Conservation (phyloP, 352 stramenopile species). For the Pythium scleroteichum region DNA sequence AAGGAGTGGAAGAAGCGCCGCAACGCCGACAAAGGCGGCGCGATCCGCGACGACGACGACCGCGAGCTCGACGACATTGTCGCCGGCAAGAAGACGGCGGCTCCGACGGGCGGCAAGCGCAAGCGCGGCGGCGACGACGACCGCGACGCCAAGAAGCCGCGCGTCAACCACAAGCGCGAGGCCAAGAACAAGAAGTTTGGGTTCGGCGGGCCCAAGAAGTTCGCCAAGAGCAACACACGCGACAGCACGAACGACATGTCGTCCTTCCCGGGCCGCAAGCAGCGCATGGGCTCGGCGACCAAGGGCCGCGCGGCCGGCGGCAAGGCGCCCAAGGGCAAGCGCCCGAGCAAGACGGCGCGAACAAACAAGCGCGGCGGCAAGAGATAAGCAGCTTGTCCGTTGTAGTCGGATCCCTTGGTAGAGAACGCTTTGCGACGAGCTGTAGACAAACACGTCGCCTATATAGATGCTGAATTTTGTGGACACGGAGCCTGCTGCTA, state of each 20-base stretch:
- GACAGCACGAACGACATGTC: constrained; percentile 84
- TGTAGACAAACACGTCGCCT: too few species aligned
- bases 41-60: constrained; percentile 62
- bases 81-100: constrained; percentile 51
- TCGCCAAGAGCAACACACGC: constrained; percentile 78
- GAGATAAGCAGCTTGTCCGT: constrained; percentile 19
- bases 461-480: constrained; percentile 14
- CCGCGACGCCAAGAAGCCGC: constrained; percentile 59
- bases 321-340: constrained; percentile 32
- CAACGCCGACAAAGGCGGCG: constrained; percentile 68
- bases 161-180: constrained; percentile 67
- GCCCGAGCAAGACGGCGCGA: constrained; percentile 28
- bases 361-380: constrained; percentile 30
- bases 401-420: too few species aligned
- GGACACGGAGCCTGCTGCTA: not conserved
- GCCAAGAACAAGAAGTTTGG: constrained; percentile 83
- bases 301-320: constrained; percentile 19
- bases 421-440: too few species aligned
- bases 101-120: constrained; percentile 41
- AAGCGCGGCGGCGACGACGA: constrained; percentile 34
- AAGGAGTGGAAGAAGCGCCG: constrained; percentile 90
- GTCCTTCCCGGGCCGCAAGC: constrained; percentile 47
- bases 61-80: constrained; percentile 67
- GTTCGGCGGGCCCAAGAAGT: constrained; percentile 79
- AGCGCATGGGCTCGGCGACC: constrained; percentile 10